Evolutionary conservation across 352 stramenopile species (phyloP).

Genomic region (Phytopythium sindhum): DNA sequence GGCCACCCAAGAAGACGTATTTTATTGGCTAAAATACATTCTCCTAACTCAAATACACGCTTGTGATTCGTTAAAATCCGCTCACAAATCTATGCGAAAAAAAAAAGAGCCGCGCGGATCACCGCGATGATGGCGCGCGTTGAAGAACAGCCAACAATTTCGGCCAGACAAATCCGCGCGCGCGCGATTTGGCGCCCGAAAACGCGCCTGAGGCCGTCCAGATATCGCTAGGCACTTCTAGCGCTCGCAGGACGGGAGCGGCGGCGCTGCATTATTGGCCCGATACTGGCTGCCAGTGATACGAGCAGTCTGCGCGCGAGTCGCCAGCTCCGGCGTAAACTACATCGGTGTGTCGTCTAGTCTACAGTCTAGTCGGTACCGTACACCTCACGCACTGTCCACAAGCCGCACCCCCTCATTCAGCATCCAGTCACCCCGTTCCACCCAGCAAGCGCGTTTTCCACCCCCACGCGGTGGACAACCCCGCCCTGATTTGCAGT

Average conservation of each 20-base stretch:
- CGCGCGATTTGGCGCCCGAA: background rate
- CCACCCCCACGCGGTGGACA: background rate
- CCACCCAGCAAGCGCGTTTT: background rate
- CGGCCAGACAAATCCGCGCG: background rate
- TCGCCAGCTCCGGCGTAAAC: background rate
- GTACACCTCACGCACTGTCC: background rate
- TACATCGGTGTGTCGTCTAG: background rate
- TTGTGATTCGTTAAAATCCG: background rate
- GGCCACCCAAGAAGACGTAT: background rate
- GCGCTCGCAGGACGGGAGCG: background rate
- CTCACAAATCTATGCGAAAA: background rate
- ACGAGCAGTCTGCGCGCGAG: background rate
- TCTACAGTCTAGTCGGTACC: too few relatives aligned
- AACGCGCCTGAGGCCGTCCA: background rate
- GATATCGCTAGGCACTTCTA: constrained; percentile 1
- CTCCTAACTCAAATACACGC: background rate
- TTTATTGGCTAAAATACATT: background rate
- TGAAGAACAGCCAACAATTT: constrained; percentile 1
- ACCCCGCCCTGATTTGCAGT: background rate
- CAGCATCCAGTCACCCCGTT: background rate
- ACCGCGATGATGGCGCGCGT: background rate
- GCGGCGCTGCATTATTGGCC: background rate
- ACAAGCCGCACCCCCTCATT: background rate
- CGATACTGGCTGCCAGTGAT: constrained; percentile 1
- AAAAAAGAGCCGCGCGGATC: background rate